Conservation (phyloP, 176 grass and related monocot genomes). For the Bonia amplexicaulis region DNA sequence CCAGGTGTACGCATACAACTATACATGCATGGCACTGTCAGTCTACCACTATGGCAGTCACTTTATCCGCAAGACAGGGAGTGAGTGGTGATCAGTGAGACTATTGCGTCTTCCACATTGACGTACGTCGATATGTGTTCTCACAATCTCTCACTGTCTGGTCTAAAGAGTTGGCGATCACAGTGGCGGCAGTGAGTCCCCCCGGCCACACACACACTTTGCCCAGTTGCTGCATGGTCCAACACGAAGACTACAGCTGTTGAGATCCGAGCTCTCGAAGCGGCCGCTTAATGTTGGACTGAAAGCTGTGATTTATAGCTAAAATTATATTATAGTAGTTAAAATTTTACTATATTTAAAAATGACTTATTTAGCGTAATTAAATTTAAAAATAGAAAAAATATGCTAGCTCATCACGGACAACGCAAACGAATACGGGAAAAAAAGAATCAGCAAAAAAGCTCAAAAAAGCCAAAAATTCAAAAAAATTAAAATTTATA, state of each 20-base stretch:
- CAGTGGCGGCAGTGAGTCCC: neutral
- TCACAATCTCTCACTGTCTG: neutral
- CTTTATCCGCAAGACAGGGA: neutral
- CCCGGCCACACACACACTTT: slow-evolving; percentile 27
- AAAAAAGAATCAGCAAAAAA: too few species aligned
- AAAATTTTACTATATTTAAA: too few species aligned
- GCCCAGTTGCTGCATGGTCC: slow-evolving; percentile 19
- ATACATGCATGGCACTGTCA: neutral
- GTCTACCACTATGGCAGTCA: neutral
- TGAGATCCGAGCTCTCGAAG: slow-evolving; percentile 60
- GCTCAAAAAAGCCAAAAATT: too few species aligned
- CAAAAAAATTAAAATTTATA: too few species aligned
- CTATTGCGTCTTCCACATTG: neutral
- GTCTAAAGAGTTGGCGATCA: slow-evolving; percentile 1
- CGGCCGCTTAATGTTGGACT: slow-evolving; percentile 36
- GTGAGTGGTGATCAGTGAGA: neutral
- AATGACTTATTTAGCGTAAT: too few species aligned
- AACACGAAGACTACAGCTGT: neutral
- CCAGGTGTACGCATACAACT: neutral
- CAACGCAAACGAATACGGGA: too few species aligned
- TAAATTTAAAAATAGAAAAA: too few species aligned
- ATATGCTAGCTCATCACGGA: too few species aligned
- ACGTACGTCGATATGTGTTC: slow-evolving; percentile 1
- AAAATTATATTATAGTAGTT: too few species aligned
- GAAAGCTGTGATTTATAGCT: too few species aligned